Evolutionary conservation across 2,329 filamentous ascomycete genomes (phyloP), one percentile per base, ranked within the genome.

Genomic region (Pseudocercospora macadamiae): DNA sequence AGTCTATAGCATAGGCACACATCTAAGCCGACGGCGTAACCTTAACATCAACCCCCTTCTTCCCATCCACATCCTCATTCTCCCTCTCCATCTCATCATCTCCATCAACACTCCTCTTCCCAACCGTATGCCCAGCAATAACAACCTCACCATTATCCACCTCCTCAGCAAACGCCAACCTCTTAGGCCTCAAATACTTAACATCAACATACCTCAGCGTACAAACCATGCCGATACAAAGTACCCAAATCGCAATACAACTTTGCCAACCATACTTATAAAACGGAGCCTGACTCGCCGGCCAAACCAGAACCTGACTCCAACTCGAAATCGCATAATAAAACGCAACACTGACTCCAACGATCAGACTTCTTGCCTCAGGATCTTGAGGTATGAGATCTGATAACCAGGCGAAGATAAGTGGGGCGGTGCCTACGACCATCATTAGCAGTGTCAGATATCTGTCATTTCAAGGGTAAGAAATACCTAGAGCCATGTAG

Each of bases 291-390:
- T 83, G 76, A 1, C 71, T 74, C 1, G 81, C 80, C 3, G 81
- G 81, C 81, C 81, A 83, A 1, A 82, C 76, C 1, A 82, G 71
- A 2, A 83, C 79, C 55, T 82, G 80, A 5, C 77, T 79, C 80
- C 80, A 83, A 0, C 80, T 78, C 0, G 78, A 76, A 23, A 83
- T 76, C 2, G 79, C 77, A 62, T 83, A 83, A 57, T 82, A 80
- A 0, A 75, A 74, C 2, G 80, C 79, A 18, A 83, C 78, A 1
- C 78, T 74, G 4, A 80, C 76, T 4, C 80, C 80, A 0, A 83
- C 76, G 36, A 80, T 79, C 1, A 83, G 70, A 1, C 79, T 76
- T 10, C 80, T 73, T 4, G 76, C 78, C 61, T 82, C 80, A 0
- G 80, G 77, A 58, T 82, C 80, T 64, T 81, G 79, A 0, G 79